These are phyloP conservation scores for Saccharomyces pastorianus DNA, from an alignment of 1,139 yeast genomes.

Conservation along the genomic window DNA sequence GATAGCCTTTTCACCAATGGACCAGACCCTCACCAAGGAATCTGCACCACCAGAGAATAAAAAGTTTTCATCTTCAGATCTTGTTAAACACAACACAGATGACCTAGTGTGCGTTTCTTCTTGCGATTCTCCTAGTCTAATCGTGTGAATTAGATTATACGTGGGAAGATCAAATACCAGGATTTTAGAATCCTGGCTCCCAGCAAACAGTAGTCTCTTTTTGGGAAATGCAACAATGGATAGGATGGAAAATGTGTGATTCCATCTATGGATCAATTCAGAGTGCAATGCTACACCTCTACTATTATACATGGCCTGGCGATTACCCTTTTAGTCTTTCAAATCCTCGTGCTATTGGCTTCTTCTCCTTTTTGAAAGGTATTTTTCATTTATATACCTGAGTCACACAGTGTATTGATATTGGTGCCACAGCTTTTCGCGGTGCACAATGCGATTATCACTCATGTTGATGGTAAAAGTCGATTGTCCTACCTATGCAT, in stretches of 20 bases:
- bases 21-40: conserved; percentile 82
- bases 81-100: conserved; percentile 54
- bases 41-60: conserved; percentile 87
- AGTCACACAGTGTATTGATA: not conserved
- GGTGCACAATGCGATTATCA: not conserved
- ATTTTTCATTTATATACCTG: not conserved
- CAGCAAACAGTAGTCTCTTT: conserved; percentile 63
- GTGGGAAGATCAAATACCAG: conserved; percentile 62
- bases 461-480: not conserved
- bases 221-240: conserved; percentile 62
- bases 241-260: conserved; percentile 60
- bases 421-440: conserved; percentile 1
- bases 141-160: conserved; percentile 37
- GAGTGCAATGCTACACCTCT: conserved; percentile 5
- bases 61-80: conserved; percentile 49
- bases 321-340: not conserved
- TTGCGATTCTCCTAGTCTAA: conserved; percentile 20
- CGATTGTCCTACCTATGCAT: too few relatives aligned
- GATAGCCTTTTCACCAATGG: conserved; percentile 33
- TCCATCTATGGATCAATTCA: conserved; percentile 63
- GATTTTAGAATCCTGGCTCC: conserved; percentile 87
- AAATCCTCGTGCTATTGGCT: too few relatives aligned
- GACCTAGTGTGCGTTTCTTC: conserved; percentile 51
- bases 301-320: not conserved
- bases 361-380: not conserved